Evolutionary conservation across 73 alveolate species (phyloP).

Genomic region (Loxodes magnus): DNA sequence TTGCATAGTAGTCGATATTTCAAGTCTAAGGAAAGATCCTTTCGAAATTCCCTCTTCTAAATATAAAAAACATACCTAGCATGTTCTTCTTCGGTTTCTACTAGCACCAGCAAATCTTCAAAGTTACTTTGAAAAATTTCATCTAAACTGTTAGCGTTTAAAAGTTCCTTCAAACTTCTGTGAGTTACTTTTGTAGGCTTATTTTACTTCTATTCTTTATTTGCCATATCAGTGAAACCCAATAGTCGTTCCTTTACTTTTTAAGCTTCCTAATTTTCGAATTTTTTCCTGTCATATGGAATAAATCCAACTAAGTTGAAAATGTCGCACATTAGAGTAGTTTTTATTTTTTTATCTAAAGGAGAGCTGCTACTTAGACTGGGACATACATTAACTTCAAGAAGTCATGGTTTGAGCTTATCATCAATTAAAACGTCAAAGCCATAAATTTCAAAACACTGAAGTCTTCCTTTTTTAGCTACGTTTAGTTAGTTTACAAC

Average conservation of each 20-base stretch:
- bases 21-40: conserved; percentile 47
- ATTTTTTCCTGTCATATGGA: conserved; percentile 15
- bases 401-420: conserved; percentile 80
- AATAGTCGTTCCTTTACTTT: conserved; percentile 13
- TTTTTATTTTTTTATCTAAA: conserved; percentile 65
- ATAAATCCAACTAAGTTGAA: conserved; percentile 41
- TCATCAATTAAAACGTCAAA: conserved; percentile 88
- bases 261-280: conserved; percentile 11
- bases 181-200: not conserved
- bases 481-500: conserved; percentile 23
- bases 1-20: conserved; percentile 41
- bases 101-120: conserved; percentile 19
- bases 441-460: conserved; percentile 95
- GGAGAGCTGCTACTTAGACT: conserved; percentile 74
- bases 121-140: conserved; percentile 1
- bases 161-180: not conserved
- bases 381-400: conserved; percentile 93
- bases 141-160: conserved; percentile 8
- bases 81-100: conserved; percentile 35
- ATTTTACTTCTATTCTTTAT: not conserved
- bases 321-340: conserved; percentile 70
- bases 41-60: conserved; percentile 56
- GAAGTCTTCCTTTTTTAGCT: conserved; percentile 34
- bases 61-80: no score
- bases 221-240: no score